Conservation (phyloP, 129 eudicot genomes). For the Flaveria sonorensis region DNA sequence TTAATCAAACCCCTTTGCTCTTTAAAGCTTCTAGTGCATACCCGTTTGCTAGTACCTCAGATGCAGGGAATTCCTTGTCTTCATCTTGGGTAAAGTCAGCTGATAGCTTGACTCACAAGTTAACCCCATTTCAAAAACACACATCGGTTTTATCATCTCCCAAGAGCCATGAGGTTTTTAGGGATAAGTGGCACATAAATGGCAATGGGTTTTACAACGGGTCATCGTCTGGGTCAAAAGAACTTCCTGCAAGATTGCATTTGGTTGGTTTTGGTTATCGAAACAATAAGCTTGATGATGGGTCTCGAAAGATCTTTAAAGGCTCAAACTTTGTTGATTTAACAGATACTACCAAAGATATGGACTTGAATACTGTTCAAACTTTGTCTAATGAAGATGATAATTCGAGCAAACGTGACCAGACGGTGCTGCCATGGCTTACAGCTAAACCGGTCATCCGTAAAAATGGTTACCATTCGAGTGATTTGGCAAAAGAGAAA, state of each 20-base stretch:
- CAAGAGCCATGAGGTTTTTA: constrained; percentile 45
- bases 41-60: constrained; percentile 49
- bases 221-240: constrained; percentile 62
- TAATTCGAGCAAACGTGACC: constrained; percentile 36
- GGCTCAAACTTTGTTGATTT: constrained; percentile 40
- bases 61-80: constrained; percentile 38
- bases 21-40: constrained; percentile 39
- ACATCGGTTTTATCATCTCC: constrained; percentile 47
- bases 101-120: constrained; percentile 52
- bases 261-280: constrained; percentile 43
- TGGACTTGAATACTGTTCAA: constrained; percentile 61
- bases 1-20: constrained; percentile 39
- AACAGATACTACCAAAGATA: constrained; percentile 49
- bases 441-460: constrained; percentile 38
- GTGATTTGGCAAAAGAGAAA: constrained; percentile 36
- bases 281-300: constrained; percentile 43
- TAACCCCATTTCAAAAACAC: constrained; percentile 43
- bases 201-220: constrained; percentile 63
- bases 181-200: constrained; percentile 53
- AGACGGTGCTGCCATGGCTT: constrained; percentile 67
- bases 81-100: constrained; percentile 52
- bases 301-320: constrained; percentile 37
- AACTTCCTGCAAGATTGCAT: constrained; percentile 32
- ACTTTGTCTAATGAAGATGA: constrained; percentile 39
- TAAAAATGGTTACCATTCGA: constrained; percentile 34